Base-by-base conservation (phyloP, 139 green algal genomes). In the Haematococcus lacustris region DNA sequence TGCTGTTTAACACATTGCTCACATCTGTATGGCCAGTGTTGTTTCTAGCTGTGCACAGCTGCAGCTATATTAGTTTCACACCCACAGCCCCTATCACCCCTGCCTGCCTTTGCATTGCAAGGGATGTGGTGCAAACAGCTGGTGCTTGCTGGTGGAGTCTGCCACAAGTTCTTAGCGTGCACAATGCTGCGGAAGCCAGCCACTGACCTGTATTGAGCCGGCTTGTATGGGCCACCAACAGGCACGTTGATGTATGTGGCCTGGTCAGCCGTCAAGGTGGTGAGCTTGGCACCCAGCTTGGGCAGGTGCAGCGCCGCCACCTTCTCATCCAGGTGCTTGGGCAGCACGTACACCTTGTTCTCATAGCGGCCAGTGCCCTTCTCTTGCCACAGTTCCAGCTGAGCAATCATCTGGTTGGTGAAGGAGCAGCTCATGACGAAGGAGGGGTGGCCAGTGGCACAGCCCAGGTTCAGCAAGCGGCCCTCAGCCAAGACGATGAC, bases 391-490 rank as follows among this genome's bases (percentile, higher is more conserved):
- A 99, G 92, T 90, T 99, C 96, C 77, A 99, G 86, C 92, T 99
- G 95, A 28, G 96, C 96, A 81, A 99, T 99, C 25, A 96, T 90
- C 85, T 98, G 92, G 91, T 99, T 99, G 78, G 96, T 99, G 93
- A 99, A 99, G 38, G 94, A 98, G 92, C 96, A 99, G 30, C 91
- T 97, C 96, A 99, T 99, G 64, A 99, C 96, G 78, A 99, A 99
- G 33, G 86, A 95, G 70, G 96, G 96, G 88, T 99, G 96, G 75
- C 96, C 96, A 41, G 96, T 99, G 83, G 96, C 96, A 82, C 96
- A 99, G 74, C 96, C 96, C 86, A 99, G 85, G 94, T 99, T 99
- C 71, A 99, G 91, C 77, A 99, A 88, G 82, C 96, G 93, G 79
- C 96, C 96, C 89, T 99, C 95, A 51, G 96, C 96, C 81, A 99